Evolutionary conservation across 2,329 filamentous ascomycete genomes (phyloP).

Genomic region (Trichophyton schoenleinii): DNA sequence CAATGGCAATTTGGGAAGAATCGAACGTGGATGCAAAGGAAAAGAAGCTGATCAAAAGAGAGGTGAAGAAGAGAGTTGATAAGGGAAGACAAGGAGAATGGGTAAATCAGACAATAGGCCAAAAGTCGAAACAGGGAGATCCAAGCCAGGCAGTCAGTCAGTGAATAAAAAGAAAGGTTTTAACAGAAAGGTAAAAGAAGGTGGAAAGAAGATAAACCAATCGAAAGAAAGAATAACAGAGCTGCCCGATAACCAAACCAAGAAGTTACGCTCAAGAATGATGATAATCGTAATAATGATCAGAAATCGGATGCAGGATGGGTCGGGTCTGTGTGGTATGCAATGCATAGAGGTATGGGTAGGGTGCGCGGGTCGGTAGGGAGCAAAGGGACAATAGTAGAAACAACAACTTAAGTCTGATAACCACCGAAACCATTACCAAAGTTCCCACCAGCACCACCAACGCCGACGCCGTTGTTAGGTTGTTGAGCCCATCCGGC

Average conservation of each 20-base stretch:
- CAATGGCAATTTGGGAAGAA: conserved; percentile 10
- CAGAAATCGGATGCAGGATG: conserved; percentile 4
- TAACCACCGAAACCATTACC: conserved; percentile 49
- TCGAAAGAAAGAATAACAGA: conserved; percentile 12
- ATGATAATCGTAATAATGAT: conserved; percentile 5
- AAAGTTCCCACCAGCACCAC: conserved; percentile 31
- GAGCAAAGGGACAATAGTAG: conserved; percentile 9
- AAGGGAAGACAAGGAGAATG: neutral
- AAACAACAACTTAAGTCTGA: conserved; percentile 34
- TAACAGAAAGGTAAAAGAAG: neutral
- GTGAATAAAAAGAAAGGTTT: neutral
- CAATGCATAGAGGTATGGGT: neutral
- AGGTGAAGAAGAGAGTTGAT: neutral
- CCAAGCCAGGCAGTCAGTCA: neutral
- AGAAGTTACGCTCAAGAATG: conserved; percentile 7
- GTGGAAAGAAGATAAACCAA: neutral
- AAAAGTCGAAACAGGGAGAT: neutral
- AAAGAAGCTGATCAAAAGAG: neutral
- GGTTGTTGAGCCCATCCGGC: conserved; percentile 41
- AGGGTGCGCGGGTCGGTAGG: neutral
- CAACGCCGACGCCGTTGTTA: conserved; percentile 3
- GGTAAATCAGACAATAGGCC: neutral
- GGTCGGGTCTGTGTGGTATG: neutral
- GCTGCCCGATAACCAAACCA: conserved; percentile 1
- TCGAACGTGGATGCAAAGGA: neutral